phyloP scores from a whole-genome alignment of 768 basidiomycete genomes.

The Mycena capillaripes region DNA sequence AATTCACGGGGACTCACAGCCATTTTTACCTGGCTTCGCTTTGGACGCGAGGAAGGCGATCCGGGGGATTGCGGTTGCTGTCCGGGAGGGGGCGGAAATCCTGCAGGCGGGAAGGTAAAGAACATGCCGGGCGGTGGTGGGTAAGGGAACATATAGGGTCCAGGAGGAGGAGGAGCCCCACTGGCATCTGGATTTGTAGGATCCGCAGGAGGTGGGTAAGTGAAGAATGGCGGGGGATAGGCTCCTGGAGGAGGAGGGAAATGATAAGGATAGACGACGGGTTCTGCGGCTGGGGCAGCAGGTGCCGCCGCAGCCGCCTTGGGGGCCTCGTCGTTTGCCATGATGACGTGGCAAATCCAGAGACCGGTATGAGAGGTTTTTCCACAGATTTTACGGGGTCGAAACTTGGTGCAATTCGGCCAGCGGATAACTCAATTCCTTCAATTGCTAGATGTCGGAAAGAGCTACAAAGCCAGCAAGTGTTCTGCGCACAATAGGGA shows the following conservation, averaged over 20 bases:
- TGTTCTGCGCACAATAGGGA: background rate
- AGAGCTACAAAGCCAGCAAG: background rate
- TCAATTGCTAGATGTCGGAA: background rate
- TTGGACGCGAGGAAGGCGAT: constrained; percentile 61
- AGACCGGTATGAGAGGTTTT: background rate
- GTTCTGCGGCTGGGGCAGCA: constrained; percentile 14
- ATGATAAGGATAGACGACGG: constrained; percentile 25
- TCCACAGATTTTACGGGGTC: background rate
- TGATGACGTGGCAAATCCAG: constrained; percentile 7
- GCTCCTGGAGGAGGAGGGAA: constrained; percentile 16
- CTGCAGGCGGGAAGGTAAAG: constrained; percentile 23
- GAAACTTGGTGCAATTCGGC: background rate
- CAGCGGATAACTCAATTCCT: background rate
- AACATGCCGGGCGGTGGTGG: constrained; percentile 30
- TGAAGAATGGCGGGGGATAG: constrained; percentile 32
- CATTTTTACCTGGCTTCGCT: constrained; percentile 92
- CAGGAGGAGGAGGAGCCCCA: constrained; percentile 12
- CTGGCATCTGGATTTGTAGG: constrained; percentile 20
- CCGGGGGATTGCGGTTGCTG: background rate
- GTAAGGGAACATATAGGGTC: constrained; percentile 31
- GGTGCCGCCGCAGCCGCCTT: constrained; percentile 7
- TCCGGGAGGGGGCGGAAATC: constrained; percentile 12
- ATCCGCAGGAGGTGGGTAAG: constrained; percentile 26
- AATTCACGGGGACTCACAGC: constrained; percentile 58
- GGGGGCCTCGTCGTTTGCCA: constrained; percentile 20